These are phyloP conservation scores for Paramecium sonneborni DNA, from an alignment of 73 alveolate genomes.

Conservation along the genomic window DNA sequence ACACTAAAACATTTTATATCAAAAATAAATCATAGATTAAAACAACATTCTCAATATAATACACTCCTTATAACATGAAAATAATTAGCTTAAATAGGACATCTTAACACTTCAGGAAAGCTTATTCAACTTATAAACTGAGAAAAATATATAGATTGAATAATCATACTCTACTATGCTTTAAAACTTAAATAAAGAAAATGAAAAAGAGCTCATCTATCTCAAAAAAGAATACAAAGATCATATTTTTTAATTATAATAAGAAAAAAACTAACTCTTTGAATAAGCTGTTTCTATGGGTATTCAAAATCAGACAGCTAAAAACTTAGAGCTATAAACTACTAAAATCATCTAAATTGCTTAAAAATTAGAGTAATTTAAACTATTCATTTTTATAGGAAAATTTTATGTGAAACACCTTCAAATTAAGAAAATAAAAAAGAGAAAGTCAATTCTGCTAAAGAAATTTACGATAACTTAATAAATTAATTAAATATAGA, in stretches of 20 bases:
- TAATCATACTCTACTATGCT: neutral
- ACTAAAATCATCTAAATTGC: neutral
- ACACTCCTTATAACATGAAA: neutral
- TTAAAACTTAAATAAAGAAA: neutral
- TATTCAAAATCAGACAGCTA: neutral
- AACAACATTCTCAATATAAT: neutral
- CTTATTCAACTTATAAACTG: neutral
- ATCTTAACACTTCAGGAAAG: neutral
- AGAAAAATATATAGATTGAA: neutral
- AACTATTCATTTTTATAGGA: neutral
- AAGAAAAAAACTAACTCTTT: neutral
- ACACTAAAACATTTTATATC: neutral
- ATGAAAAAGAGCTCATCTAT: neutral
- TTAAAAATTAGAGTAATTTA: neutral
- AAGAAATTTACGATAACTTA: neutral
- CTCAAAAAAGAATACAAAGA: neutral
- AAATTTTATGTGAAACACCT: neutral
- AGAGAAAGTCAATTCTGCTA: neutral
- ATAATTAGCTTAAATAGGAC: neutral
- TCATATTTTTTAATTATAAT: neutral
- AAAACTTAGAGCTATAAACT: neutral
- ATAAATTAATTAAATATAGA: neutral
- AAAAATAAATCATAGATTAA: neutral
- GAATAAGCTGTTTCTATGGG: conserved; percentile 16
- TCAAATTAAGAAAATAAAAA: neutral